Conservation (phyloP, 2,329 filamentous ascomycete species). For the Colletotrichum sp. region DNA sequence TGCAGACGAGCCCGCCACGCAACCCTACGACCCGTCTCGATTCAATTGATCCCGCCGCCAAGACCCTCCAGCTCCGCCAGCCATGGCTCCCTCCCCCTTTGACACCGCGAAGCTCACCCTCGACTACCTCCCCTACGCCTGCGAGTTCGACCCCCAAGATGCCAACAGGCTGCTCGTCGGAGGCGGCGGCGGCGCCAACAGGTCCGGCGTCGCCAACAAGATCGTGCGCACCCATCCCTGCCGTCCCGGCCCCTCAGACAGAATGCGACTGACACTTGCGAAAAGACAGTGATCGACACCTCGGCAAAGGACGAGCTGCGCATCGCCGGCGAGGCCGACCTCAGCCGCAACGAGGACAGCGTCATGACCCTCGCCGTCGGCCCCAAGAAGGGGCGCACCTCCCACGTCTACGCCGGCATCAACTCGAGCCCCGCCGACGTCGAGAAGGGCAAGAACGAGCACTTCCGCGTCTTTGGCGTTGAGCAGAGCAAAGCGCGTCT, state of each 20-base stretch:
- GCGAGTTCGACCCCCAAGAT: constrained; percentile 86
- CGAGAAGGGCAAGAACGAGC: constrained; percentile 79
- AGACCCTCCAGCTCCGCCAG: background rate
- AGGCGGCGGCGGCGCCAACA: constrained; percentile 84
- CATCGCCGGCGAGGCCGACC: constrained; percentile 73
- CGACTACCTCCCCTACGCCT: constrained; percentile 84
- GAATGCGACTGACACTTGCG: constrained; percentile 10
- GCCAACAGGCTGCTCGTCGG: constrained; percentile 79
- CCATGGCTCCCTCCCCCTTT: constrained; percentile 44
- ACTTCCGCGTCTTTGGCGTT: constrained; percentile 79
- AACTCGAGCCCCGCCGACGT: constrained; percentile 80
- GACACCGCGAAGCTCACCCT: constrained; percentile 68
- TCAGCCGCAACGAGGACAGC: constrained; percentile 86
- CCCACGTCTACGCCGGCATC: constrained; percentile 75
- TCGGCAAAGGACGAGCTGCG: constrained; percentile 67
- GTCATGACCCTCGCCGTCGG: constrained; percentile 82
- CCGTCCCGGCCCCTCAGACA: background rate
- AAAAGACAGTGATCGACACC: constrained; percentile 74
- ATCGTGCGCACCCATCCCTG: constrained; percentile 62
- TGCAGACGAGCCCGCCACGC: background rate
- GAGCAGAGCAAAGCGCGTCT: constrained; percentile 40
- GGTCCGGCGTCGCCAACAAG: constrained; percentile 85
- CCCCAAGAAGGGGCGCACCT: constrained; percentile 45
- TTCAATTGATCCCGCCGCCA: background rate
- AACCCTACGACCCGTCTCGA: background rate